Evolutionary conservation across 768 basidiomycete species (phyloP).

Genomic region (Boletus vinaceobasis): DNA sequence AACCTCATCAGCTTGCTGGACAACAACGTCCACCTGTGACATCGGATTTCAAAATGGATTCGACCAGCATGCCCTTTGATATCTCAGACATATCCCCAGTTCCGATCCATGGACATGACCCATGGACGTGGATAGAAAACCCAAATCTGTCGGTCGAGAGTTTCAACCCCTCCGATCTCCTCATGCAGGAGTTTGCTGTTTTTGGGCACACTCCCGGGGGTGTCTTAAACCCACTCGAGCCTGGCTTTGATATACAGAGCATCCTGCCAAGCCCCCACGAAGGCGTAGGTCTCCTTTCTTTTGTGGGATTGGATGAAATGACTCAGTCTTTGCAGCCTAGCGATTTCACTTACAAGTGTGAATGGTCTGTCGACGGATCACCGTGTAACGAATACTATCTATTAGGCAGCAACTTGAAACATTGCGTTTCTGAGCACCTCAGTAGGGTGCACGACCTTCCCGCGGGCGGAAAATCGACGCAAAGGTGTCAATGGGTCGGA

Average conservation of each 20-base stretch:
- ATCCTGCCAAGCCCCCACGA: neutral
- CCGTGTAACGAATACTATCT: constrained; percentile 1
- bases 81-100: neutral
- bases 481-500: constrained; percentile 16
- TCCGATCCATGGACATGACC: neutral
- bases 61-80: neutral
- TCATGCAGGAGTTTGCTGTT: neutral
- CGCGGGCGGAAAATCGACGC: neutral
- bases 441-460: neutral
- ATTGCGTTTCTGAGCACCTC: constrained; percentile 13
- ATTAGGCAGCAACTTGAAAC: constrained; percentile 5
- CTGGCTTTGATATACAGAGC: neutral
- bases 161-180: neutral
- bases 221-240: neutral
- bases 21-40: neutral
- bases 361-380: constrained; percentile 7
- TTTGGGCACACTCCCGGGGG: too few species aligned
- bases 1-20: neutral
- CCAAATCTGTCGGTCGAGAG: neutral
- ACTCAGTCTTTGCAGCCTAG: neutral
- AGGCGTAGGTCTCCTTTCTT: neutral
- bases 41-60: neutral
- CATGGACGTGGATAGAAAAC: neutral
- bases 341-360: neutral
- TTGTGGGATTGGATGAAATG: neutral